Conservation (phyloP, 169 alveolate species). For the Plasmodium fragile region DNA sequence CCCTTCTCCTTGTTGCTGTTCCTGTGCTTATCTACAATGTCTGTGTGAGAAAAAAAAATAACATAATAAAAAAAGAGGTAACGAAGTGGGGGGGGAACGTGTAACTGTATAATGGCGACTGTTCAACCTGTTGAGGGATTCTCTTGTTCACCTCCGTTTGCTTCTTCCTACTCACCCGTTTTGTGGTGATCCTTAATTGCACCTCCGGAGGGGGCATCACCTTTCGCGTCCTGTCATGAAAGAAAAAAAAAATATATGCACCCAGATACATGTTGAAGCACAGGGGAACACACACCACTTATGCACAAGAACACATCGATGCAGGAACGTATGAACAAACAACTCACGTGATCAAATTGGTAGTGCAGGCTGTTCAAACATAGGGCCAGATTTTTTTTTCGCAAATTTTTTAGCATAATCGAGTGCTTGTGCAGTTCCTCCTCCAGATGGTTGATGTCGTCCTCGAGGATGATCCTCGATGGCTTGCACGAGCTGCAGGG, state of each 20-base stretch:
- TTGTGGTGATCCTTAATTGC: neutral
- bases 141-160: neutral
- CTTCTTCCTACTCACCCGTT: neutral
- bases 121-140: neutral
- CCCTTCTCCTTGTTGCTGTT: neutral
- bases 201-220: neutral
- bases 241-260: neutral
- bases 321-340: neutral
- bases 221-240: neutral
- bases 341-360: conserved; percentile 40
- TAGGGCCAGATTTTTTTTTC: conserved; percentile 45
- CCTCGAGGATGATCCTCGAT: conserved; percentile 29
- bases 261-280: neutral
- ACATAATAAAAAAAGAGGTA: neutral
- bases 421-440: conserved; percentile 55
- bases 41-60: neutral
- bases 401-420: conserved; percentile 34
- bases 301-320: neutral
- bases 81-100: too few relatives aligned
- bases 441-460: conserved; percentile 60
- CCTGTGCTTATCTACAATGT: neutral
- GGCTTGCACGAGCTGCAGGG: conserved; percentile 38
- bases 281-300: neutral
- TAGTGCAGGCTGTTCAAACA: conserved; percentile 1
- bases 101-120: neutral